Percentiles rank a stretch among this genome's conserved stretches.
phyloP scores from a whole-genome alignment of 1,139 yeast species.

The Candida sanyaensis region DNA sequence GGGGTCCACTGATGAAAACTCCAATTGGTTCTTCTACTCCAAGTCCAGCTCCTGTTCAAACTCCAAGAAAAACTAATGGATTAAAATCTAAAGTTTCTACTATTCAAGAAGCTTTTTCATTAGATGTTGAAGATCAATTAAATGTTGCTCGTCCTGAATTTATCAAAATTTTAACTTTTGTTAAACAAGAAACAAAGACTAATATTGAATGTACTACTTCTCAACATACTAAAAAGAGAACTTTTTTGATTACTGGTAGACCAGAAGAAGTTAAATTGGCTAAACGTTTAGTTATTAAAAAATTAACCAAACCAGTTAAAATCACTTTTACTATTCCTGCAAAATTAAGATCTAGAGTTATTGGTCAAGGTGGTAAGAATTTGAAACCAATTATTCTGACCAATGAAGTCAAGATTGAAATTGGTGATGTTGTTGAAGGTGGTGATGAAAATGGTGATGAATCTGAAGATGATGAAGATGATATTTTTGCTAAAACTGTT shows the following conservation, averaged over 20 bases:
- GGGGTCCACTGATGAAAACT: constrained; percentile 40
- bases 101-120: constrained; percentile 73
- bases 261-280: constrained; percentile 70
- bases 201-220: constrained; percentile 85
- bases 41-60: constrained; percentile 24
- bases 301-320: constrained; percentile 73
- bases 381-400: constrained; percentile 77
- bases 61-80: constrained; percentile 21
- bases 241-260: constrained; percentile 81
- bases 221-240: constrained; percentile 73
- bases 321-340: constrained; percentile 72
- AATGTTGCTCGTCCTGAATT: constrained; percentile 66
- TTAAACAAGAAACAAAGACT: constrained; percentile 64
- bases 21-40: constrained; percentile 31
- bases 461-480: constrained; percentile 32
- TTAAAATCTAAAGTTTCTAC: constrained; percentile 34
- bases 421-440: constrained; percentile 44
- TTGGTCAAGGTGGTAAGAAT: constrained; percentile 87
- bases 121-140: constrained; percentile 67
- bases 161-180: constrained; percentile 59
- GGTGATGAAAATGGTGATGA: constrained; percentile 18
- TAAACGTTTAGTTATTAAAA: constrained; percentile 73
- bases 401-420: constrained; percentile 74
- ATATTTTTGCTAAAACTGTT: constrained; percentile 55
- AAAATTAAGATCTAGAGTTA: constrained; percentile 73